These are phyloP conservation scores for Styphnolobium japonicum DNA, from an alignment of 306 rosid species.

Conservation along the genomic window DNA sequence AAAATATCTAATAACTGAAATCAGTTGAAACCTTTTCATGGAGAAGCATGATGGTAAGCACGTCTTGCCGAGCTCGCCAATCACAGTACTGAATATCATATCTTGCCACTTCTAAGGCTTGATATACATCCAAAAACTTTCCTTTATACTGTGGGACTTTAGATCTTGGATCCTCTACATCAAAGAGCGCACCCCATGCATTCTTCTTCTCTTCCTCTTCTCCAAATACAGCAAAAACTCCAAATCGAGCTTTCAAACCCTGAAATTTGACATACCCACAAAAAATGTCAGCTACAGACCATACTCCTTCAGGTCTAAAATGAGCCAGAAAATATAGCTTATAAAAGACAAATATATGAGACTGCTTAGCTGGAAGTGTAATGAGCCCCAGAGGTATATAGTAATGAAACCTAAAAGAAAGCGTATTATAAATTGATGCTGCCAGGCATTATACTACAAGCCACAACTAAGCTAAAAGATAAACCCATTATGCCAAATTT, in stretches of 20 bases:
- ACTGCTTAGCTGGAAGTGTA: background rate
- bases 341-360: background rate
- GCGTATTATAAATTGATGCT: background rate
- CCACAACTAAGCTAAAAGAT: background rate
- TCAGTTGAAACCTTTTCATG: conserved; percentile 74
- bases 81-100: conserved; percentile 86
- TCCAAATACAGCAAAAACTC: conserved; percentile 78
- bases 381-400: background rate
- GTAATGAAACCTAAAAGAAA: background rate
- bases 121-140: conserved; percentile 69
- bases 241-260: conserved; percentile 66
- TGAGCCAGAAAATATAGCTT: too few relatives aligned
- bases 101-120: conserved; percentile 90
- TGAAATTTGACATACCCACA: conserved; percentile 41
- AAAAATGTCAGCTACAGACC: background rate
- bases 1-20: background rate
- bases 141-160: conserved; percentile 68
- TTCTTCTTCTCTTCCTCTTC: conserved; percentile 69
- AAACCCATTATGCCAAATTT: background rate
- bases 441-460: background rate
- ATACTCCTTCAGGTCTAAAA: background rate
- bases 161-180: conserved; percentile 93
- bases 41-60: conserved; percentile 91
- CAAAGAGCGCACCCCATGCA: conserved; percentile 82
- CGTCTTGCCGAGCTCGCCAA: conserved; percentile 99